Base-by-base conservation (phyloP, 2,329 filamentous ascomycete genomes). In the Colletotrichum godetiae region DNA sequence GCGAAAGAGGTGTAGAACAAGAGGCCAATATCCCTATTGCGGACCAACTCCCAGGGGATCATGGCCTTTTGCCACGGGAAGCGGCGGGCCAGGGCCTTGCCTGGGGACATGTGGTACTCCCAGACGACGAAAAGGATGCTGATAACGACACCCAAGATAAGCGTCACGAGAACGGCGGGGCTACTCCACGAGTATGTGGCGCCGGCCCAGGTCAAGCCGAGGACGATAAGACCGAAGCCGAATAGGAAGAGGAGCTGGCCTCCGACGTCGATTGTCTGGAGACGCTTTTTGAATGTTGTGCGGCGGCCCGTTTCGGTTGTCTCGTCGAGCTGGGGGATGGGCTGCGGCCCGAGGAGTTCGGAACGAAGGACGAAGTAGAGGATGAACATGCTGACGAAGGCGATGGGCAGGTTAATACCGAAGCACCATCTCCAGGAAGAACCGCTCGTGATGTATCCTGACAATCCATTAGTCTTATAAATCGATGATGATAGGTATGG, bases 361-460 rank as follows among this genome's bases (percentile, higher is more conserved):
- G 88, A 86, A 24, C 90, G 86, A 37, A 93, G 84, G 42, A 92
- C 76, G 67, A 91, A 80, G 76, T 89, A 88, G 62, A 89, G 84
- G 53, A 90, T 72, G n/a, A 88, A 60, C 46, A 92, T 83, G 6
- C 86, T 88, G 24, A 88, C 76, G 3, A 85, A 82, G 1, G 83
- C 86, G 55, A 92, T 84, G 19, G 90, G 90, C n/a, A 91, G 83
- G 73, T 89, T 90, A 67, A 93, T 86, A 49, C 87, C 90, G 78
- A 93, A 93, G 77, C 90, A 91, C 86, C 92, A 93, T 62, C 91
- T 83, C 91, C 92, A 93, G 75, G 85, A 87, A 4, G 85, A 81
- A 10, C 46, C 19, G 46, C 84, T 81, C 24, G 88, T 88, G 13
- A 91, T 83, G 71, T 88, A 89, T 0, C 86, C 81, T 82, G 24